Evolutionary conservation across 2,329 filamentous ascomycete species (phyloP).

Genomic region (Cercospora berteroae): DNA sequence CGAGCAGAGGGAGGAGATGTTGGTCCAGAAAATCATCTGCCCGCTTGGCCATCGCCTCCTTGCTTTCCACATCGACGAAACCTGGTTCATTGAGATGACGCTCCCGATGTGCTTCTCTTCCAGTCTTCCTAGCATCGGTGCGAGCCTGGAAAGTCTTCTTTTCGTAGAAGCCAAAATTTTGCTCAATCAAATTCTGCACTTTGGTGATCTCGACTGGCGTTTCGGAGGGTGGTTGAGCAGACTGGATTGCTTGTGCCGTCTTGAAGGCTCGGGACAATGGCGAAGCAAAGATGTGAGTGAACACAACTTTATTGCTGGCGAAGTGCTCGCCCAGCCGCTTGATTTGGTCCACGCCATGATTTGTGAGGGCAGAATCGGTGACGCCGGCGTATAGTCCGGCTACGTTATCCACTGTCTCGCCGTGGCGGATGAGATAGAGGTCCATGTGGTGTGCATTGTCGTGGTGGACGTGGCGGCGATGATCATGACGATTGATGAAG

Average conservation of each 20-base stretch:
- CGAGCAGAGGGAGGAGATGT: conserved; percentile 60
- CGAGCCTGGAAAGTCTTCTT: conserved; percentile 56
- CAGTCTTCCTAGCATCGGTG: conserved; percentile 37
- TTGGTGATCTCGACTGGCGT: conserved; percentile 40
- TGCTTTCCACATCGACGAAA: conserved; percentile 64
- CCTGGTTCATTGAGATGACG: conserved; percentile 43
- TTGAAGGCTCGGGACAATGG: conserved; percentile 70
- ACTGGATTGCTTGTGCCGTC: conserved; percentile 66
- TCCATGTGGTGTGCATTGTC: conserved; percentile 3
- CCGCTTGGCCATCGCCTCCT: conserved; percentile 63
- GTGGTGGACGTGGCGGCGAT: background rate
- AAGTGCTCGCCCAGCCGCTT: conserved; percentile 67
- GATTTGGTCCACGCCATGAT: conserved; percentile 79
- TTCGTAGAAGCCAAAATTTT: conserved; percentile 71
- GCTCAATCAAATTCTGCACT: conserved; percentile 62
- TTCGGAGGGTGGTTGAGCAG: conserved; percentile 48
- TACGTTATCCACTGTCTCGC: conserved; percentile 87
- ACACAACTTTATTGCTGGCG: conserved; percentile 61
- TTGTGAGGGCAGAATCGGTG: conserved; percentile 76
- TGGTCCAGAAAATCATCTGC: conserved; percentile 64
- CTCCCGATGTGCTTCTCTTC: conserved; percentile 43
- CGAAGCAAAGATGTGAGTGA: conserved; percentile 73
- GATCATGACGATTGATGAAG: background rate
- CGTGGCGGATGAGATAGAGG: conserved; percentile 48
- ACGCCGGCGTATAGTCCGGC: conserved; percentile 72